A percentile compares a stretch with the other conserved stretches of the same genome.
Conservation (phyloP, 1,284 basidiomycete species). For the Melampsora larici-populina region DNA sequence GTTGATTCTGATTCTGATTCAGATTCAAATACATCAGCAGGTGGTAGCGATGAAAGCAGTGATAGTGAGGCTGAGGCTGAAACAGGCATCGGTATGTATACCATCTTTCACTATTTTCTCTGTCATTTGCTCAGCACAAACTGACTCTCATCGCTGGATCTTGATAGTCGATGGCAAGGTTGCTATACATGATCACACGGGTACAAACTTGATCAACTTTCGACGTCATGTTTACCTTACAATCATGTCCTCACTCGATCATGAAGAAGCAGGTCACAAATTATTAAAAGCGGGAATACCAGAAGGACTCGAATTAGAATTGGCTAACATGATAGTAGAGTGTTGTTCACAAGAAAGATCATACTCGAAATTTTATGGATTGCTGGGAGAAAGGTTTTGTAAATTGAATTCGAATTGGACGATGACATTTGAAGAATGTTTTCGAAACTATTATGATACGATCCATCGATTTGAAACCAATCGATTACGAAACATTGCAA, state of each 20-base stretch:
- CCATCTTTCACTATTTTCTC: background rate
- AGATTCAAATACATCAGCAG: constrained; percentile 51
- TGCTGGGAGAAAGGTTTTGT: constrained; percentile 92
- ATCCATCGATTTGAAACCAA: constrained; percentile 99
- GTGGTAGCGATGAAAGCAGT: constrained; percentile 59
- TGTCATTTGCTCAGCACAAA: background rate
- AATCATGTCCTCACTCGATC: constrained; percentile 84
- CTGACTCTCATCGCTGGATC: background rate
- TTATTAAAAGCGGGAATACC: constrained; percentile 85
- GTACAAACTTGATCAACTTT: constrained; percentile 91
- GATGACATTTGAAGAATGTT: constrained; percentile 80
- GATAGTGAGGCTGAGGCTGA: constrained; percentile 63
- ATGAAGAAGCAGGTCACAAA: constrained; percentile 98
- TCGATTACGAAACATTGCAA: constrained; percentile 90
- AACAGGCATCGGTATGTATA: constrained; percentile 53
- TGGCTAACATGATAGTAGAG: constrained; percentile 98
- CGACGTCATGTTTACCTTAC: constrained; percentile 92
- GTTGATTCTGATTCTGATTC: constrained; percentile 49
- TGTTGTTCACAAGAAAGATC: constrained; percentile 99
- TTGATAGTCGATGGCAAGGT: constrained; percentile 58
- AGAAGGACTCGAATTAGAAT: constrained; percentile 90
- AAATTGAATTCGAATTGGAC: constrained; percentile 93
- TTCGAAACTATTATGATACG: constrained; percentile 86
- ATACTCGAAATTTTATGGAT: constrained; percentile 91
- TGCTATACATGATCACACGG: constrained; percentile 90